Percentiles rank a stretch among this genome's conserved stretches.
Conservation (phyloP, 345 rosid genomes). For the Eucalyptus caleyi region DNA sequence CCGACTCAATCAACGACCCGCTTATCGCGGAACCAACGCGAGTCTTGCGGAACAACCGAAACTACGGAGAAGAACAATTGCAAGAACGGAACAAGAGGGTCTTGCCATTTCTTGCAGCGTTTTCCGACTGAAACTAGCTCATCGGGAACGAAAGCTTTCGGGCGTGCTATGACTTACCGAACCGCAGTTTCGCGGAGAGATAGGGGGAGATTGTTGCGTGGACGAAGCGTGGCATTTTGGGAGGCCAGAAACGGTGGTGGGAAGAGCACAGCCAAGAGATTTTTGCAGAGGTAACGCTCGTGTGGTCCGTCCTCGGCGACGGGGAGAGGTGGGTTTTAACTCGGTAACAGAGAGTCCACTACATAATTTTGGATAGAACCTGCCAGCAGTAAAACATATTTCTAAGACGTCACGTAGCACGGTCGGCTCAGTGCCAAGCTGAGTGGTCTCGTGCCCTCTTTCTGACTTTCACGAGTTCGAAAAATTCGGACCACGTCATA, state of each 20-base stretch:
- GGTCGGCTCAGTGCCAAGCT: neutral
- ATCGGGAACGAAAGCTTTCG: neutral
- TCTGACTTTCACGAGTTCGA: neutral
- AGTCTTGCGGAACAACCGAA: neutral
- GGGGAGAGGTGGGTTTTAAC: neutral
- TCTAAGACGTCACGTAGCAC: neutral
- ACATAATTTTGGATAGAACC: neutral
- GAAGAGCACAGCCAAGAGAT: neutral
- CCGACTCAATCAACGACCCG: neutral
- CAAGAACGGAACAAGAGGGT: neutral
- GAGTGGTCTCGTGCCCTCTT: neutral
- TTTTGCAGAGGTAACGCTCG: constrained; percentile 2
- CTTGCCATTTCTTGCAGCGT: neutral
- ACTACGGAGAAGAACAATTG: neutral
- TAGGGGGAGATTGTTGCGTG: neutral
- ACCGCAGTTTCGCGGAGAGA: neutral
- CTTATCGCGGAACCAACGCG: neutral
- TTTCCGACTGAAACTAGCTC: neutral
- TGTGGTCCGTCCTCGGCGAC: constrained; percentile 11
- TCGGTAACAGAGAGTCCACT: neutral
- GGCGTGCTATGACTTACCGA: neutral
- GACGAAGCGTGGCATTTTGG: neutral
- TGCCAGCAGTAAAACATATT: neutral
- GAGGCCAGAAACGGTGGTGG: neutral
- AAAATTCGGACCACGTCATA: neutral